Conservation (phyloP, 202 grass and related monocot genomes). For the Brachypodium distachyon region DNA sequence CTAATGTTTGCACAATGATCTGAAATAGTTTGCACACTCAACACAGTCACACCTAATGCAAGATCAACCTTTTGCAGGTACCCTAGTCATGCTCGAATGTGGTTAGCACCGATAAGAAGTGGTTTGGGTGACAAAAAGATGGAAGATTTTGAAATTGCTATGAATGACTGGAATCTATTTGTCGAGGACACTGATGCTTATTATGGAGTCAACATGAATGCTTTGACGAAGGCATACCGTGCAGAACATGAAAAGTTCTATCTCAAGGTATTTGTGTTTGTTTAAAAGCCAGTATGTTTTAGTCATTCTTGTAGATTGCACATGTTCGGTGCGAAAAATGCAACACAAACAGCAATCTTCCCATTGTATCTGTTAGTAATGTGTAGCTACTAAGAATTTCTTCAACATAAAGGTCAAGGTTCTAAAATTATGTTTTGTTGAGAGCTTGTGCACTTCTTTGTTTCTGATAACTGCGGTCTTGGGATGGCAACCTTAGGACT, state of each 20-base stretch:
- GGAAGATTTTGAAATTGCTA: conserved; percentile 66
- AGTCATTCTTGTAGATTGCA: neutral
- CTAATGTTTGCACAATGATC: too few species aligned
- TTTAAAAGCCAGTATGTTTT: neutral
- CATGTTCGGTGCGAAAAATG: neutral
- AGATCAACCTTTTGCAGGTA: conserved; percentile 48
- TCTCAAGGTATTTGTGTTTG: conserved; percentile 52
- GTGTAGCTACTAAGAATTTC: neutral
- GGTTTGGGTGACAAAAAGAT: conserved; percentile 70
- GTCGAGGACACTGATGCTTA: conserved; percentile 58
- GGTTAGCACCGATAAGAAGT: conserved; percentile 82
- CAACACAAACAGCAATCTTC: neutral
- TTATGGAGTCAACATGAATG: conserved; percentile 98
- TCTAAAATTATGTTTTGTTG: neutral
- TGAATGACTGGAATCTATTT: conserved; percentile 79
- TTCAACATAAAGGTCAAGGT: neutral
- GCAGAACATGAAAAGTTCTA: conserved; percentile 93
- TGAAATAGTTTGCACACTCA: neutral
- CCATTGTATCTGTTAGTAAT: neutral
- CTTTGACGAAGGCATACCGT: conserved; percentile 71
- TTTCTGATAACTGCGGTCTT: conserved; percentile 2
- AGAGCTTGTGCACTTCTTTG: neutral
- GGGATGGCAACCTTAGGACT: neutral
- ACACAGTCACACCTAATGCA: neutral
- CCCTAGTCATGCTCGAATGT: conserved; percentile 96